These are phyloP conservation scores for Castanea crenata DNA, from an alignment of 306 rosid genomes.

Conservation along the genomic window DNA sequence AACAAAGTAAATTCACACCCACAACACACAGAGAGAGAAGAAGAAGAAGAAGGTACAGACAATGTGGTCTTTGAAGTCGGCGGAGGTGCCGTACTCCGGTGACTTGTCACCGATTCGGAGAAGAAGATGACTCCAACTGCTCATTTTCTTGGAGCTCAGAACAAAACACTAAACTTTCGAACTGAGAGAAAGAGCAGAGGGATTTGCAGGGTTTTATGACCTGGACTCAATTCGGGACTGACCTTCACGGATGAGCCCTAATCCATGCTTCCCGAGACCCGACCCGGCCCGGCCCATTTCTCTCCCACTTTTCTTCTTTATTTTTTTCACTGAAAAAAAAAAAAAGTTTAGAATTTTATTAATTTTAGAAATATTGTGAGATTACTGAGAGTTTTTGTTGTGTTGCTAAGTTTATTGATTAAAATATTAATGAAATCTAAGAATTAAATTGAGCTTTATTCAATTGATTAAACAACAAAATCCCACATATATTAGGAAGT, in stretches of 20 bases:
- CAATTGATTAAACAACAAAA: no score
- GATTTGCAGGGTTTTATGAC: background rate
- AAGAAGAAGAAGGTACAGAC: slow-evolving; percentile 33
- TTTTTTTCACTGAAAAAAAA: no score
- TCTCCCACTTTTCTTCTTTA: background rate
- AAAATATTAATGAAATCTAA: no score
- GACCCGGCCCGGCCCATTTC: background rate
- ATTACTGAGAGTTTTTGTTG: no score
- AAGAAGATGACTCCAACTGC: slow-evolving; percentile 79
- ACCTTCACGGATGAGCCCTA: background rate
- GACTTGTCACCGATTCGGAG: slow-evolving; percentile 89
- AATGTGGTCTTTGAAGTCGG: slow-evolving; percentile 94
- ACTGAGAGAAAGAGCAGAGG: background rate
- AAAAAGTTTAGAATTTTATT: no score
- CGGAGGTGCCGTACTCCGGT: slow-evolving; percentile 72
- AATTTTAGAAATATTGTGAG: no score
- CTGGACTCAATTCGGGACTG: background rate
- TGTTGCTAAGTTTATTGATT: no score
- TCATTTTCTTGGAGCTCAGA: slow-evolving; percentile 30
- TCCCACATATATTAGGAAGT: no score
- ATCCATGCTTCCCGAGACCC: background rate
- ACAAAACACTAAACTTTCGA: background rate
- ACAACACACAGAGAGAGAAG: background rate
- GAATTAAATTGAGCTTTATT: no score
- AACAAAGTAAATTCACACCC: background rate